Percentiles rank a stretch among this genome's conserved stretches.
phyloP scores from a whole-genome alignment of 75 land plant species.

The Picea glauca region DNA sequence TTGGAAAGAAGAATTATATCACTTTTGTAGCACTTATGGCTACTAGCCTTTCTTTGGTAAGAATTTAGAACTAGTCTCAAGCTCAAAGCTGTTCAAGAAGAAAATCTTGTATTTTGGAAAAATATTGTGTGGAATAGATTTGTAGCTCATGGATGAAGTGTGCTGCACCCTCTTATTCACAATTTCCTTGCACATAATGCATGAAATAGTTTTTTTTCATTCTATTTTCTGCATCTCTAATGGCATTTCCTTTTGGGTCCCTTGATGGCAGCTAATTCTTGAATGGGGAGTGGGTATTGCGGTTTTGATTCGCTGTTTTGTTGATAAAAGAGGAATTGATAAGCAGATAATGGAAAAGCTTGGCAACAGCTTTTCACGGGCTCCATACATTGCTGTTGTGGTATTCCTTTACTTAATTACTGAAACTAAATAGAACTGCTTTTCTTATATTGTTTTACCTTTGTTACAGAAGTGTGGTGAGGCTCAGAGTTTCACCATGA shows the following conservation, averaged over 20 bases:
- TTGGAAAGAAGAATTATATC: slow-evolving; percentile 88
- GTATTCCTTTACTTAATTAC: slow-evolving; percentile 21
- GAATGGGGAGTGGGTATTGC: slow-evolving; percentile 63
- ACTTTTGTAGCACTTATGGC: slow-evolving; percentile 90
- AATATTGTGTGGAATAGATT: background rate
- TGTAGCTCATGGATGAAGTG: background rate
- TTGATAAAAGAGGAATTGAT: slow-evolving; percentile 42
- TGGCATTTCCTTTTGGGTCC: background rate
- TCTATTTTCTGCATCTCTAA: background rate
- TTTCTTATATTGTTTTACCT: background rate
- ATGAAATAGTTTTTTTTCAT: background rate
- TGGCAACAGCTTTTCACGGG: slow-evolving; percentile 59
- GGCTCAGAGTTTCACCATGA: background rate
- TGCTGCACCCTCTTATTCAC: background rate
- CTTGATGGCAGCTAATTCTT: slow-evolving; percentile 45
- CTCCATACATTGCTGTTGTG: slow-evolving; percentile 62
- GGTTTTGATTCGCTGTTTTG: slow-evolving; percentile 56
- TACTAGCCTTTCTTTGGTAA: slow-evolving; percentile 82
- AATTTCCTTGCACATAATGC: background rate
- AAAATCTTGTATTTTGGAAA: background rate
- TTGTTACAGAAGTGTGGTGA: background rate
- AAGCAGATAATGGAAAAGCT: slow-evolving; percentile 48
- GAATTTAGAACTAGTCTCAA: background rate
- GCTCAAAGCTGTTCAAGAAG: background rate
- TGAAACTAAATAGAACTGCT: background rate